phyloP scores from a whole-genome alignment of 768 basidiomycete genomes.

The Macrolepiota dolichaula region DNA sequence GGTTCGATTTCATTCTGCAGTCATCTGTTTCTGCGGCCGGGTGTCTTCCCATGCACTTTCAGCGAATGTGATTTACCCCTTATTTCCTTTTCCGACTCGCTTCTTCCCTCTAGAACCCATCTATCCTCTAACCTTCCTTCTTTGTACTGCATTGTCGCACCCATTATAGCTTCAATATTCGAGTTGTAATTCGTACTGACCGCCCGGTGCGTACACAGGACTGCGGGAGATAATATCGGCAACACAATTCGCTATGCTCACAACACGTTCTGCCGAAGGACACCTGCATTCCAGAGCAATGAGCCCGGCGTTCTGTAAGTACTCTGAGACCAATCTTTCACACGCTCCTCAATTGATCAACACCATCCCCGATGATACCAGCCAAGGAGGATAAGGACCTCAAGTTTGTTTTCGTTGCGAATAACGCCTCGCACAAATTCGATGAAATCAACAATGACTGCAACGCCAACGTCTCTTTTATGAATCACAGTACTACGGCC shows the following conservation, averaged over 20 bases:
- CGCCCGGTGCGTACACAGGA: slow-evolving; percentile 31
- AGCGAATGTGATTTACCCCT: not conserved
- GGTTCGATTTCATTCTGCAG: slow-evolving; percentile 7
- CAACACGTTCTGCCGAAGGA: slow-evolving; percentile 65
- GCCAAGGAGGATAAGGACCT: slow-evolving; percentile 45
- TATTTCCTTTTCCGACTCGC: slow-evolving; percentile 4
- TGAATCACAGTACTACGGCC: slow-evolving; percentile 61
- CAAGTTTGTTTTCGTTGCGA: slow-evolving; percentile 67
- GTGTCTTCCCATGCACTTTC: too few relatives aligned
- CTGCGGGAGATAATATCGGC: slow-evolving; percentile 62
- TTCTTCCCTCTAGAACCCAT: too few relatives aligned
- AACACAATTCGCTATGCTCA: slow-evolving; percentile 72
- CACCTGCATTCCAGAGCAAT: slow-evolving; percentile 79
- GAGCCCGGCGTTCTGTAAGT: slow-evolving; percentile 66
- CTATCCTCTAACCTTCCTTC: not conserved
- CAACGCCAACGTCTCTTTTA: slow-evolving; percentile 81
- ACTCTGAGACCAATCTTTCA: not conserved
- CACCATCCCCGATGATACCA: slow-evolving; percentile 16
- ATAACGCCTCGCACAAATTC: slow-evolving; percentile 70
- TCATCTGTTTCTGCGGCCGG: not conserved
- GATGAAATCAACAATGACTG: slow-evolving; percentile 73
- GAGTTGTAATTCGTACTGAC: not conserved
- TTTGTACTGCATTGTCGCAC: not conserved
- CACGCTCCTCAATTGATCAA: not conserved
- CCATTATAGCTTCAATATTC: not conserved